Percentiles rank a stretch among this genome's conserved stretches.
These are phyloP conservation scores for Fraxinus floribunda DNA, from an alignment of 305 asterid species.

Conservation along the genomic window DNA sequence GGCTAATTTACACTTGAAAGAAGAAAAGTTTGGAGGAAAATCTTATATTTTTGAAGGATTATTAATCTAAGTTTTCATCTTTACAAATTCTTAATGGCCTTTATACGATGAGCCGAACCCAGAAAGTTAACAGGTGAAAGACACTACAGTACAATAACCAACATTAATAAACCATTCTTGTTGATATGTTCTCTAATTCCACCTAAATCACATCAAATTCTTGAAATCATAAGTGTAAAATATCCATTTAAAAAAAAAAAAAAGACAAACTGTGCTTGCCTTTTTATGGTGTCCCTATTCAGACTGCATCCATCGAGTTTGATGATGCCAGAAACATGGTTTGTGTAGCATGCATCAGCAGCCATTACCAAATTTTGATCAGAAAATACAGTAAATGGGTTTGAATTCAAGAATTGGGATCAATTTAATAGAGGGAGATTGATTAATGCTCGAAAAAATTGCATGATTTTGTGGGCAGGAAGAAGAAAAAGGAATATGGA, in stretches of 20 bases:
- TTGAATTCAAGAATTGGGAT: not conserved
- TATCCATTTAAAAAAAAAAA: not conserved
- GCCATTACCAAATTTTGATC: constrained; percentile 25
- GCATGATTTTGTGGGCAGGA: not conserved
- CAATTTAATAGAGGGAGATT: not conserved
- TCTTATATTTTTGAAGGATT: not conserved
- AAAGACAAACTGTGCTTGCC: constrained; percentile 20
- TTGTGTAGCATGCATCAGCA: constrained; percentile 16
- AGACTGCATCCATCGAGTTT: constrained; percentile 5
- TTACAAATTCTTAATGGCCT: not conserved
- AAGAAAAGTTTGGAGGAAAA: not conserved
- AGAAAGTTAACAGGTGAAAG: not conserved
- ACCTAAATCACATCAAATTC: not conserved
- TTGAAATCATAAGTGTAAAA: not conserved
- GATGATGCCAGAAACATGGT: constrained; percentile 13
- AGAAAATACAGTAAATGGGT: not conserved
- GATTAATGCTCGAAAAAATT: not conserved
- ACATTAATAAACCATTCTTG: not conserved
- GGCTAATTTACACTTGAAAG: not conserved
- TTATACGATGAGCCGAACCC: not conserved
- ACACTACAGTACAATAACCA: not conserved
- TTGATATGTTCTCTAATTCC: not conserved
- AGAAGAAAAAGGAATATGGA: not conserved
- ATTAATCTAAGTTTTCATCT: not conserved
- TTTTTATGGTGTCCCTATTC: not conserved